Evolutionary conservation across 768 basidiomycete species (phyloP), one percentile per base, ranked within the genome.

Genomic region (Gyrodon lividus): DNA sequence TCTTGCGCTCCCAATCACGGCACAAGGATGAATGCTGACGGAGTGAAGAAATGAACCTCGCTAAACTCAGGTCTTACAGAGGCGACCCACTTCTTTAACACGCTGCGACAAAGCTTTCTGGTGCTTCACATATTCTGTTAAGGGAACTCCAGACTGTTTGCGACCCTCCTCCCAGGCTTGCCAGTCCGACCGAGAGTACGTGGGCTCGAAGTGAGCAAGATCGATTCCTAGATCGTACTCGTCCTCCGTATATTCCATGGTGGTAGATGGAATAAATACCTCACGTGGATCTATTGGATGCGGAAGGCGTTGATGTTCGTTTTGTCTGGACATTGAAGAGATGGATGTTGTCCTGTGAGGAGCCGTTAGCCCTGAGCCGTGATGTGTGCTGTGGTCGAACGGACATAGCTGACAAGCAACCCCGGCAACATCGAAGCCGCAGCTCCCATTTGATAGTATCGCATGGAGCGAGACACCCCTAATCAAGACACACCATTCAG

Each of bases 391-490:
- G 8, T 9, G 12, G 14, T 22, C 16, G 31, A 16, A 52, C 54
- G 16, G 16, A 60, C 59, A 60, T 46, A n/a, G 44, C 30, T 20
- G 43, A 39, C 19, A 50, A 40, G 24, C 59, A 57, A 2, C 17
- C 9, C 8, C 14, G 2, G 41, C 59, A 58, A 2, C 43, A 44
- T 43, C 52, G 55, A 46, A 58, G 50, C 37, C 59, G 51, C 31
- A 60, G 28, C 1, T 40, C 41, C 59, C 59, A 57, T 22, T 57
- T 26, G 16, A 61, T 5, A 2, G 46, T 58, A 13, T 60, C 48
- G 6, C 59, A 60, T 0, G 51, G 46, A 38, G 35, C 16, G 28
- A 43, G 48, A 41, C 59, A 61, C 8, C 59, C n/a, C 59, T 57
- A 31, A 6, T 10, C 33, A 34, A 4, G 16, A 5, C 33, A 34